phyloP scores from a whole-genome alignment of 2,329 filamentous ascomycete species.

The Sporothrix pseudoabietina region DNA sequence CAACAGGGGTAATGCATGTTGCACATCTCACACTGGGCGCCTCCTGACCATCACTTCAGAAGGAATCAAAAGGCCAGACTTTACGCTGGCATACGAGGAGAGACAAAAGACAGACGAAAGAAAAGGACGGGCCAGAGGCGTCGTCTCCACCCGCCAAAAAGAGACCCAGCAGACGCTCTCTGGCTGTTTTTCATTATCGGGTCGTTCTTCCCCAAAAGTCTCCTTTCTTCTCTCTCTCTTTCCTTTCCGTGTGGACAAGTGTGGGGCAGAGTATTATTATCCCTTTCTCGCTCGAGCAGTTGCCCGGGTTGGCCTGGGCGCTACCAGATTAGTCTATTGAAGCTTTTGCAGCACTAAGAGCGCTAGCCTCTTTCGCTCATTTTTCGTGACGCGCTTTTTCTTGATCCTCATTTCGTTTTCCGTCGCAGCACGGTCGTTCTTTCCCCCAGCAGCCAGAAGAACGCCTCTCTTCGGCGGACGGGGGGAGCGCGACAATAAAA shows the following conservation, averaged over 20 bases:
- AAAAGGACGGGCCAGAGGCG: not conserved
- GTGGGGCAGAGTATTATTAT: conserved; percentile 31
- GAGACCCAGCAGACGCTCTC: not conserved
- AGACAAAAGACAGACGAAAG: not conserved
- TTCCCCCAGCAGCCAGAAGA: not conserved
- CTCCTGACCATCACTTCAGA: not conserved
- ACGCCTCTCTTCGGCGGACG: not conserved
- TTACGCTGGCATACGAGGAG: not conserved
- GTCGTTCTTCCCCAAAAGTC: conserved; percentile 2
- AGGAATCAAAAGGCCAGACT: too few relatives aligned
- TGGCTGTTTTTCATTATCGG: conserved; percentile 26
- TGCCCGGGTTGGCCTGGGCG: conserved; percentile 28
- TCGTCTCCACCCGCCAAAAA: conserved; percentile 9
- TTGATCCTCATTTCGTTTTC: conserved; percentile 28
- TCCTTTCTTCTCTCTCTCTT: not conserved
- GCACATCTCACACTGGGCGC: not conserved
- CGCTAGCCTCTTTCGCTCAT: conserved; percentile 33
- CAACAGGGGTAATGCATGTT: not conserved
- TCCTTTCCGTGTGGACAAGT: conserved; percentile 22
- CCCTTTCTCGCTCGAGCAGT: conserved; percentile 29
- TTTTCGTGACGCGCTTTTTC: conserved; percentile 29
- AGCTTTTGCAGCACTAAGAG: conserved; percentile 32
- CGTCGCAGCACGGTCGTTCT: conserved; percentile 16
- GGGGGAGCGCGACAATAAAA: not conserved
- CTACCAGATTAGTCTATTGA: conserved; percentile 34